phyloP scores from a whole-genome alignment of 2,329 filamentous ascomycete genomes.

The Calonectria hongkongensis region DNA sequence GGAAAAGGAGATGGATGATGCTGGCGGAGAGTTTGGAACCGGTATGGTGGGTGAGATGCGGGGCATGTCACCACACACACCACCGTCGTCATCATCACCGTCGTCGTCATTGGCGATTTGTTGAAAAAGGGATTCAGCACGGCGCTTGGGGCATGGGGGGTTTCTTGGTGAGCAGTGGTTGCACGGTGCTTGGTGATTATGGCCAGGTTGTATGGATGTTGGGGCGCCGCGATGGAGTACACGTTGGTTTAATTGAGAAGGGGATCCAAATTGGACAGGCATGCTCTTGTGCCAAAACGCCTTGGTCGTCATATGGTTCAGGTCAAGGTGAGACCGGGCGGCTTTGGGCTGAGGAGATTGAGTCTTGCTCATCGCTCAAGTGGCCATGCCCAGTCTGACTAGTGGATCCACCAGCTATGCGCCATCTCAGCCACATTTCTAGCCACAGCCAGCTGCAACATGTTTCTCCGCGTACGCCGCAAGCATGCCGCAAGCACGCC shows the following conservation, averaged over 20 bases:
- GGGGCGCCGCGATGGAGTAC: not conserved
- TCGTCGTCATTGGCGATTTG: not conserved
- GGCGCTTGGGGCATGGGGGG: not conserved
- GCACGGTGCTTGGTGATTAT: not conserved
- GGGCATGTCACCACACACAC: constrained; percentile 32
- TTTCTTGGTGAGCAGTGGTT: no score
- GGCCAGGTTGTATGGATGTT: not conserved
- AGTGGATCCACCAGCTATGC: not conserved
- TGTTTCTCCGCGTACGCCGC: constrained; percentile 2
- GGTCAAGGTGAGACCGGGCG: constrained; percentile 10
- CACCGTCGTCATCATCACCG: constrained; percentile 12
- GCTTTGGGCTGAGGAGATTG: constrained; percentile 8
- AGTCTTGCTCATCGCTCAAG: not conserved
- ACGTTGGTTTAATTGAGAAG: not conserved
- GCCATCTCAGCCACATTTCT: constrained; percentile 14
- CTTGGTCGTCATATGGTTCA: constrained; percentile 19
- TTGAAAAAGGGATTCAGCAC: not conserved
- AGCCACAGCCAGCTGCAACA: constrained; percentile 3
- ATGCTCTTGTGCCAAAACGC: not conserved
- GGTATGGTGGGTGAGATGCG: constrained; percentile 34
- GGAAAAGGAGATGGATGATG: constrained; percentile 33
- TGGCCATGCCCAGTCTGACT: constrained; percentile 16
- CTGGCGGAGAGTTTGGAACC: constrained; percentile 38
- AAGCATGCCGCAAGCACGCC: not conserved
- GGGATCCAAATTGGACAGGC: constrained; percentile 12